Conservation (phyloP, 2,329 filamentous ascomycete genomes). For the Neonectria neomacrospora region DNA sequence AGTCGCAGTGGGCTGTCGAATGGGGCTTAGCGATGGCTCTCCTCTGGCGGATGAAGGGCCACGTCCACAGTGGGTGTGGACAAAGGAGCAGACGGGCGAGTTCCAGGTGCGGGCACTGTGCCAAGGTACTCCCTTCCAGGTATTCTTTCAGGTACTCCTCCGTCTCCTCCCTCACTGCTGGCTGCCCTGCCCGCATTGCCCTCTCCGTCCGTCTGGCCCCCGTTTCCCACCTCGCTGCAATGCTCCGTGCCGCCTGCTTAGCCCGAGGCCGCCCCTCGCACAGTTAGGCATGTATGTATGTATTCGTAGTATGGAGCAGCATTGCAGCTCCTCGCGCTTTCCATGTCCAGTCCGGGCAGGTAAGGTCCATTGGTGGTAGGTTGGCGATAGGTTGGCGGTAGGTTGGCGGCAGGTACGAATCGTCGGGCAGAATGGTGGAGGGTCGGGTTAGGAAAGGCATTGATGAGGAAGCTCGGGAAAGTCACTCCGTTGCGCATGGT, state of each 20-base stretch:
- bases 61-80: conserved; percentile 20
- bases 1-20: conserved; percentile 41
- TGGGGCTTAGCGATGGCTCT: conserved; percentile 36
- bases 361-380: neutral
- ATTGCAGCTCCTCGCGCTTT: conserved; percentile 5
- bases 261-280: conserved; percentile 5
- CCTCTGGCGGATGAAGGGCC: conserved; percentile 27
- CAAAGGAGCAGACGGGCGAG: conserved; percentile 12
- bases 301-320: conserved; percentile 7
- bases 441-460: neutral
- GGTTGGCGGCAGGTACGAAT: conserved; percentile 1
- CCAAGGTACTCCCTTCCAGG: conserved; percentile 8
- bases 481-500: conserved; percentile 13
- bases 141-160: neutral
- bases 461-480: neutral
- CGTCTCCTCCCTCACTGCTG: conserved; percentile 1
- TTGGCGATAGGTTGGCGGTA: neutral
- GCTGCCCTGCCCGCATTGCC: neutral
- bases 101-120: conserved; percentile 6
- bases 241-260: conserved; percentile 16
- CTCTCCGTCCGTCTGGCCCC: conserved; percentile 1
- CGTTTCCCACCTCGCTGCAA: conserved; percentile 18
- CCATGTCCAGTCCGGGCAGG: conserved; percentile 7
- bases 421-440: neutral
- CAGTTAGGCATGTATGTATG: neutral